phyloP scores from a whole-genome alignment of 1,284 basidiomycete genomes.

The Chalciporus sp. region DNA sequence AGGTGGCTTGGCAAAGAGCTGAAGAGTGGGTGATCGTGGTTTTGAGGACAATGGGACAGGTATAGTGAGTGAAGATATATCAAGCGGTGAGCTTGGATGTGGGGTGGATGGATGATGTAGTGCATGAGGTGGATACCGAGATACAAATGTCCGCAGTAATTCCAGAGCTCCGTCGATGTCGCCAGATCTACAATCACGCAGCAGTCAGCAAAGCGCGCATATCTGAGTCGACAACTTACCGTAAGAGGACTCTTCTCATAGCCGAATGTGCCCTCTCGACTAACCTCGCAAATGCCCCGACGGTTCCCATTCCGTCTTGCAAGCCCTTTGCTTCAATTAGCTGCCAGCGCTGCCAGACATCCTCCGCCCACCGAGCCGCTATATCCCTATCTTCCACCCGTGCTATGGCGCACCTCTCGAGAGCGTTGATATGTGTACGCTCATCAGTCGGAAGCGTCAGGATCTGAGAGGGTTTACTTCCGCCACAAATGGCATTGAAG shows the following conservation, averaged over 20 bases:
- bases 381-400: constrained; percentile 48
- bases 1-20: constrained; percentile 38
- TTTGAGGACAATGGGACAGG: constrained; percentile 2
- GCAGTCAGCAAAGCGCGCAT: constrained; percentile 2
- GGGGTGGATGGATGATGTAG: constrained; percentile 22
- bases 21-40: constrained; percentile 2
- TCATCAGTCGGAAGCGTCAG: constrained; percentile 49
- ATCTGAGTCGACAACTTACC: constrained; percentile 46
- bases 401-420: constrained; percentile 65
- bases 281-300: constrained; percentile 35
- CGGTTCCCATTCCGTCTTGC: constrained; percentile 26
- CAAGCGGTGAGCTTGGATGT: neutral
- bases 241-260: constrained; percentile 59
- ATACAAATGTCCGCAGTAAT: constrained; percentile 56
- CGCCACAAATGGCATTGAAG: constrained; percentile 50
- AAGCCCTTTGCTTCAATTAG: constrained; percentile 39
- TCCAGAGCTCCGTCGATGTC: constrained; percentile 54
- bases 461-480: neutral
- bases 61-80: neutral
- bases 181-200: constrained; percentile 43
- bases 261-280: constrained; percentile 69
- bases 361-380: constrained; percentile 53
- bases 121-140: constrained; percentile 56
- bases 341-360: constrained; percentile 63
- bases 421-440: constrained; percentile 61